These are phyloP conservation scores for Cytospora leucostoma DNA, from an alignment of 2,329 filamentous ascomycete species.

Conservation along the genomic window DNA sequence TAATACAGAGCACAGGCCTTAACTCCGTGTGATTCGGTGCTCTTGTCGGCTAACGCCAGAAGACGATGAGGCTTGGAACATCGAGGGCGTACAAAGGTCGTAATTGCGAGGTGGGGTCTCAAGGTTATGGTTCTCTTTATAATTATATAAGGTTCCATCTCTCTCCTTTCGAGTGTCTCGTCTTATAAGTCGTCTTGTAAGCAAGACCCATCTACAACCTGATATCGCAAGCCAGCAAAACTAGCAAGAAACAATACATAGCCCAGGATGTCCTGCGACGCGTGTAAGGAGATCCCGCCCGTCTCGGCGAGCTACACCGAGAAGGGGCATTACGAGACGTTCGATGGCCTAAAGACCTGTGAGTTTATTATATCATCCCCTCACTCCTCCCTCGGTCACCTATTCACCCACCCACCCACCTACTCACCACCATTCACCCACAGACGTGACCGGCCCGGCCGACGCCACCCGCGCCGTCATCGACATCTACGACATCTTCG, in stretches of 20 bases:
- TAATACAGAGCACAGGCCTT: background rate
- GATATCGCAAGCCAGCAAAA: background rate
- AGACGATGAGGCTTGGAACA: background rate
- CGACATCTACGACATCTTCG: slow-evolving; percentile 52
- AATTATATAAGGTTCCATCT: background rate
- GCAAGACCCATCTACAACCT: background rate
- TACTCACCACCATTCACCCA: background rate
- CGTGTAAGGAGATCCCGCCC: slow-evolving; percentile 41
- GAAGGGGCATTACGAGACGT: slow-evolving; percentile 43
- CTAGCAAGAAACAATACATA: background rate
- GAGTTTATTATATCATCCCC: slow-evolving; percentile 24
- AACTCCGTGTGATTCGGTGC: slow-evolving; percentile 7
- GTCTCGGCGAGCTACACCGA: slow-evolving; percentile 42
- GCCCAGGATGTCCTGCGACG: slow-evolving; percentile 31
- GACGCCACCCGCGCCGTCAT: slow-evolving; percentile 43
- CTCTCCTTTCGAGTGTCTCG: background rate
- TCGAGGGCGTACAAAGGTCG: background rate
- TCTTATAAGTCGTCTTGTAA: background rate
- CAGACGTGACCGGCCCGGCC: slow-evolving; percentile 41
- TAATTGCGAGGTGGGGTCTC: background rate
- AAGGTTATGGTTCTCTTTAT: background rate
- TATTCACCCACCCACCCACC: slow-evolving; percentile 3
- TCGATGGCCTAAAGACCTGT: slow-evolving; percentile 48
- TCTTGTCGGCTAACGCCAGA: slow-evolving; percentile 7
- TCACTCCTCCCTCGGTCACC: background rate